Percentiles rank a stretch among this genome's conserved stretches.
Evolutionary conservation across 352 stramenopile species (phyloP).

Genomic region (Blastocystis sp.): DNA sequence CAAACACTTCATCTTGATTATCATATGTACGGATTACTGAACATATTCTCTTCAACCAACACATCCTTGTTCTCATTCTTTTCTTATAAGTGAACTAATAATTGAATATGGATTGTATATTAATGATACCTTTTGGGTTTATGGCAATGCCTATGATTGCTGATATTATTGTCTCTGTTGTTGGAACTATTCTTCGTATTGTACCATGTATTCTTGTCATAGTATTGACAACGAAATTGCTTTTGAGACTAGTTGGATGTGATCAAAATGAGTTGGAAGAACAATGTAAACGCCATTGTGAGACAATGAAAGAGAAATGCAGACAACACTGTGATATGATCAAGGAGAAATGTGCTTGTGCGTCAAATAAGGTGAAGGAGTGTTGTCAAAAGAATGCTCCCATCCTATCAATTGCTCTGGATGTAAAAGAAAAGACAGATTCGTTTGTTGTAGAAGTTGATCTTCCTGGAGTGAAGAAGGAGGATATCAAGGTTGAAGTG

Average conservation of each 20-base stretch:
- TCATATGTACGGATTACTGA: background rate
- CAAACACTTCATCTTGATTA: background rate
- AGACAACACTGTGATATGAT: background rate
- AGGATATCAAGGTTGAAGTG: slow-evolving; percentile 61
- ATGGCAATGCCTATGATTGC: background rate
- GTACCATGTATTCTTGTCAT: background rate
- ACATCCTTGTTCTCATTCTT: background rate
- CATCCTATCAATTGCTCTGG: background rate
- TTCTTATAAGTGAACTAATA: background rate
- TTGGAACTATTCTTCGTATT: background rate
- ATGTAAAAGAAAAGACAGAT: slow-evolving; percentile 36
- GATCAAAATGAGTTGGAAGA: background rate
- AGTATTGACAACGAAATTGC: background rate
- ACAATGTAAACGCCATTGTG: background rate
- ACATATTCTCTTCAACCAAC: background rate
- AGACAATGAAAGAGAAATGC: background rate
- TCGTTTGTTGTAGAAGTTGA: slow-evolving; percentile 46
- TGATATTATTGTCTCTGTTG: no score
- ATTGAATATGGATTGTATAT: background rate
- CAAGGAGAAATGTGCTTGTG: background rate
- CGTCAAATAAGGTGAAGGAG: background rate
- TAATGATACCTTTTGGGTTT: slow-evolving; percentile 11
- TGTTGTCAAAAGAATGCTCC: background rate
- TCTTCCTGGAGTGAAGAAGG: slow-evolving; percentile 60
- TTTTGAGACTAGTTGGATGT: background rate